Evolutionary conservation across 2,329 filamentous ascomycete species (phyloP), one percentile per base, ranked within the genome.

Genomic region (Didymellaceae sp.): DNA sequence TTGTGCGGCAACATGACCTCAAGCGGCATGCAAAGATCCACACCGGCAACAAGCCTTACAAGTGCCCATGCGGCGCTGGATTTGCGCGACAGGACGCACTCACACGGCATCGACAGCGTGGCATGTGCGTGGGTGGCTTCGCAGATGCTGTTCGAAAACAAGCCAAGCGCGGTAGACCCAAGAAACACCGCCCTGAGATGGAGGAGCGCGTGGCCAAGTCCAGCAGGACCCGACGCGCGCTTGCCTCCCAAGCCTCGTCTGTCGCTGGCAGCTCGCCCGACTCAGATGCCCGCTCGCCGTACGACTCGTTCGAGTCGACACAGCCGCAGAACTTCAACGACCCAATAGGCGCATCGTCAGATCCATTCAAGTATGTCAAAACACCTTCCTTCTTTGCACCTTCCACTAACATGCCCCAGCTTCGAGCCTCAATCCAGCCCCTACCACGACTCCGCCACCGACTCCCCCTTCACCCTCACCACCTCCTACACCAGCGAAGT

Each of bases 1-100:
- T 99, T 71, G 94, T 97, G 32, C 88, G 94, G 28, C 92, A 96
- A 65, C 94, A 99, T 72, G 94, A 99, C 72, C 85, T 97, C 54
- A 99, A 97, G 80, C 86, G 94, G 54, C 94, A 99, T 71, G 89
- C 92, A 61, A 97, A 97, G 77, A 99, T 97, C 50, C 94, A 99
- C 76, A 96, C 90, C 1, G 92, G 92, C 40, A 88, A 95, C 75
- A 97, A 97, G 78, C 91, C 93, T 4, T 96, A 97, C 71, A 89
- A 90, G 35, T 99, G 94, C 75, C 86, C 91, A 57, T 99, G 94
- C 70, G 91, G 93, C 49, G 95, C 95, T 74, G 91, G 88, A 60
- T 99, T 99, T 71, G 93, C 93, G 25, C 86, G 94, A 48, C 93
- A 97, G 67, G 94, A 99, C 72, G 94, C 94, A 13, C 82, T 99